Conservation (phyloP, 108 stramenopile species). For the Poteriospumella lacustris region DNA sequence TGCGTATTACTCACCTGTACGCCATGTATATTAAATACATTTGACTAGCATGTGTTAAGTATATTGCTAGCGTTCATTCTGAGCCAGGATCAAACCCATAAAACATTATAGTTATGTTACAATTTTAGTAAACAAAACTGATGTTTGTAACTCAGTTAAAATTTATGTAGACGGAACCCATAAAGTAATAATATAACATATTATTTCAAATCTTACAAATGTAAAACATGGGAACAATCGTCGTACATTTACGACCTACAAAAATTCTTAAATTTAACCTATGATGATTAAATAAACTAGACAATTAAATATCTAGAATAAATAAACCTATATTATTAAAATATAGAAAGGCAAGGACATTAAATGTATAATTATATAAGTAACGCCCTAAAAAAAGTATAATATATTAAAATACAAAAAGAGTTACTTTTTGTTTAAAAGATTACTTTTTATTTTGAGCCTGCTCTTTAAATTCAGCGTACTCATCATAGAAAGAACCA, state of each 20-base stretch:
- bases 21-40: constrained; percentile 42
- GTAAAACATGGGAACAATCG: constrained; percentile 7
- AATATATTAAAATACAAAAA: constrained; percentile 10
- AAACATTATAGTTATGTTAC: constrained; percentile 17
- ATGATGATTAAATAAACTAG: constrained; percentile 9
- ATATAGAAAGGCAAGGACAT: constrained; percentile 8
- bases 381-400: constrained; percentile 8
- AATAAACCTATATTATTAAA: constrained; percentile 16
- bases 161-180: constrained; percentile 7
- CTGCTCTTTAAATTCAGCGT: constrained; percentile 7
- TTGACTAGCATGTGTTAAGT: constrained; percentile 51
- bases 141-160: constrained; percentile 10
- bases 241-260: constrained; percentile 7
- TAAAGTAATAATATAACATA: constrained; percentile 10
- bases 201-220: constrained; percentile 9
- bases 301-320: constrained; percentile 10
- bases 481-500: constrained; percentile 8
- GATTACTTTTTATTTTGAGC: constrained; percentile 9
- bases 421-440: constrained; percentile 9
- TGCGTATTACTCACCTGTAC: constrained; percentile 47
- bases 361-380: constrained; percentile 4
- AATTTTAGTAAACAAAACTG: constrained; percentile 30
- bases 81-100: constrained; percentile 53
- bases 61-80: constrained; percentile 55
- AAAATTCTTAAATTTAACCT: constrained; percentile 9